Percentiles rank a stretch among this genome's conserved stretches.
Evolutionary conservation across 1,139 yeast genomes (phyloP).

Genomic region (Suhomyces bolitotheri): DNA sequence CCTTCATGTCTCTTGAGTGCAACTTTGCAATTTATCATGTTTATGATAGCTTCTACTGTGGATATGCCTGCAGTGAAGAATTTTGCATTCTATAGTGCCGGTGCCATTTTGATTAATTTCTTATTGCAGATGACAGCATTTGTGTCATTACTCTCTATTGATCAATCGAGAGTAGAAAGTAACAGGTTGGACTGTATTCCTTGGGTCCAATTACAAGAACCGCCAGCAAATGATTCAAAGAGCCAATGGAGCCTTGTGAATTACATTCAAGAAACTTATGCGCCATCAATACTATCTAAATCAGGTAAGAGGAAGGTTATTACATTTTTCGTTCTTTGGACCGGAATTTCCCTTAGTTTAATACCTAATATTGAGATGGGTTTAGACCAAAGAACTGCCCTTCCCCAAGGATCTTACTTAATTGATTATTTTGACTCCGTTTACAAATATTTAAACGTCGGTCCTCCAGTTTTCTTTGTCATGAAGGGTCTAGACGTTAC

Average conservation of each 20-base stretch:
- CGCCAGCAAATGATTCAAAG: constrained; percentile 12
- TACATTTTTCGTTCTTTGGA: constrained; percentile 56
- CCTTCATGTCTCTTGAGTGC: constrained; percentile 86
- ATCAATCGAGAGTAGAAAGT: constrained; percentile 60
- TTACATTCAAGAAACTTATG: constrained; percentile 34
- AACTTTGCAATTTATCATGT: constrained; percentile 72
- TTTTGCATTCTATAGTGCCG: constrained; percentile 88
- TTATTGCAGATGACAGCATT: constrained; percentile 79
- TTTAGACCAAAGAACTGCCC: constrained; percentile 84
- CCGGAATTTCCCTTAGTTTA: constrained; percentile 66
- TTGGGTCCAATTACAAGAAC: constrained; percentile 31
- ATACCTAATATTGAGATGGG: constrained; percentile 75
- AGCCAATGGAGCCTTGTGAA: constrained; percentile 30
- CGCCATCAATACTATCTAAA: constrained; percentile 57
- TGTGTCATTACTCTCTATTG: constrained; percentile 68
- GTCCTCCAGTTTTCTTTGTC: constrained; percentile 90
- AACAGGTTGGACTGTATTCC: constrained; percentile 62
- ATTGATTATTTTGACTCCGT: constrained; percentile 78
- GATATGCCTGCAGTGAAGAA: constrained; percentile 95
- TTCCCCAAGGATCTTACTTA: constrained; percentile 80
- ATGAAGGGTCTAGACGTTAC: constrained; percentile 68
- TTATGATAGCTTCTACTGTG: constrained; percentile 75
- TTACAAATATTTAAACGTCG: constrained; percentile 72
- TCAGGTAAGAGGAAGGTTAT: constrained; percentile 51
- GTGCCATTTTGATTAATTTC: constrained; percentile 78